Evolutionary conservation across 768 basidiomycete species (phyloP).

Genomic region (Mrakia hoshinonis): DNA sequence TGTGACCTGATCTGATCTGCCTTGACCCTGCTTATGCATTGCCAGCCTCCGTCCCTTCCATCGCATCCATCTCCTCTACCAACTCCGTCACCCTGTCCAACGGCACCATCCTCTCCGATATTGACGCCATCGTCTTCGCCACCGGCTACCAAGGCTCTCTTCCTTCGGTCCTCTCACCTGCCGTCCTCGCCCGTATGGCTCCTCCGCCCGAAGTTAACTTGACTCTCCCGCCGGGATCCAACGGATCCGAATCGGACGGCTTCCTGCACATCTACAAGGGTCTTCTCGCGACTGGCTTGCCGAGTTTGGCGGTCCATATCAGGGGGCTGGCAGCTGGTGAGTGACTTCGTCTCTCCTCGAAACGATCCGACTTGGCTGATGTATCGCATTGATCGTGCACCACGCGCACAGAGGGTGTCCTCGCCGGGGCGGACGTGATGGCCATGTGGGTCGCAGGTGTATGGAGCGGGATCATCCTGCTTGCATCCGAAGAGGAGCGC

Average conservation of each 20-base stretch:
- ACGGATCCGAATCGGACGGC: background rate
- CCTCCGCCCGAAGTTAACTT: background rate
- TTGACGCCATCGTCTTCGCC: constrained; percentile 6
- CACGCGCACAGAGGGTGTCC: background rate
- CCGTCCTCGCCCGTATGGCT: background rate
- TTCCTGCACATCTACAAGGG: background rate
- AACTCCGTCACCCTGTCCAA: background rate
- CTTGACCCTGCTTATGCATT: background rate
- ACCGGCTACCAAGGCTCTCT: background rate
- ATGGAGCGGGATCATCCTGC: background rate
- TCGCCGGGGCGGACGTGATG: background rate
- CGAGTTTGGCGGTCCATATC: background rate
- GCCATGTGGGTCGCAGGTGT: background rate
- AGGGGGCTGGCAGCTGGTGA: background rate
- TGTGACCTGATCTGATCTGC: too few relatives aligned
- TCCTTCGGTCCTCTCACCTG: background rate
- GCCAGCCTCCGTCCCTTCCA: background rate
- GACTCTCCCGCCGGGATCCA: background rate
- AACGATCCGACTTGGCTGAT: background rate
- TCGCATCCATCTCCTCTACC: background rate
- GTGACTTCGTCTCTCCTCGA: background rate
- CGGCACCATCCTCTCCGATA: background rate
- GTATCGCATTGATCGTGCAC: background rate
- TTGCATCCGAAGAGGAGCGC: background rate
- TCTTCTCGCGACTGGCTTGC: background rate